phyloP scores from a whole-genome alignment of 73 alveolate genomes.

The Urostyla sp. region DNA sequence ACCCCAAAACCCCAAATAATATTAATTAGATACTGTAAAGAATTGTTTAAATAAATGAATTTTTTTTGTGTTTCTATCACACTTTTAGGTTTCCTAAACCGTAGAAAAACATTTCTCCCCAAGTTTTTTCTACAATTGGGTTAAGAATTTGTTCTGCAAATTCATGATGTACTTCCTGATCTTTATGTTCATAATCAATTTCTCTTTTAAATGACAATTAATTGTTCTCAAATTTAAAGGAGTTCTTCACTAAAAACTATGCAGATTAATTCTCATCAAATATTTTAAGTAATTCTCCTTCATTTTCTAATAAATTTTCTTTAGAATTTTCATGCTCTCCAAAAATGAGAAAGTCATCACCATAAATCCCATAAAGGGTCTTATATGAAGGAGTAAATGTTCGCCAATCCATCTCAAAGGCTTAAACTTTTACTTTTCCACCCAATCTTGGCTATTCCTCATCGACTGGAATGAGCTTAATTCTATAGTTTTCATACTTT shows the following conservation, averaged over 20 bases:
- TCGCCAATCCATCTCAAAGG: conserved; percentile 43
- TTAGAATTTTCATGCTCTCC: conserved; percentile 59
- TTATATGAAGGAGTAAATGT: conserved; percentile 60
- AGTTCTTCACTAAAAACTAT: not conserved
- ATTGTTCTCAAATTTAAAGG: conserved; percentile 52
- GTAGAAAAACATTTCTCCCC: conserved; percentile 51
- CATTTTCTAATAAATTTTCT: conserved; percentile 57
- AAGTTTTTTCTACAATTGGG: conserved; percentile 29
- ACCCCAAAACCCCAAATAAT: conserved; percentile 4
- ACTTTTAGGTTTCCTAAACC: conserved; percentile 36
- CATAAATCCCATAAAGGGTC: conserved; percentile 61
- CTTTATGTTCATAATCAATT: conserved; percentile 34
- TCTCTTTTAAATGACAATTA: conserved; percentile 35
- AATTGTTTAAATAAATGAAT: not conserved
- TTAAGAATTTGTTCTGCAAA: conserved; percentile 15
- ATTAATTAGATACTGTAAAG: not conserved
- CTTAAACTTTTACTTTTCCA: conserved; percentile 62
- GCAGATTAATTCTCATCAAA: conserved; percentile 39
- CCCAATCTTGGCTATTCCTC: conserved; percentile 66
- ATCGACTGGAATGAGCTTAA: conserved; percentile 59
- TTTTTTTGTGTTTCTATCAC: not conserved
- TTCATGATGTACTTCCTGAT: conserved; percentile 46
- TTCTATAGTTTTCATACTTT: conserved; percentile 44
- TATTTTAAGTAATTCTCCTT: conserved; percentile 48
- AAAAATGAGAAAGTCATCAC: conserved; percentile 66